These are phyloP conservation scores for Ogataea siamensis DNA, from an alignment of 805 yeast species.

Conservation along the genomic window DNA sequence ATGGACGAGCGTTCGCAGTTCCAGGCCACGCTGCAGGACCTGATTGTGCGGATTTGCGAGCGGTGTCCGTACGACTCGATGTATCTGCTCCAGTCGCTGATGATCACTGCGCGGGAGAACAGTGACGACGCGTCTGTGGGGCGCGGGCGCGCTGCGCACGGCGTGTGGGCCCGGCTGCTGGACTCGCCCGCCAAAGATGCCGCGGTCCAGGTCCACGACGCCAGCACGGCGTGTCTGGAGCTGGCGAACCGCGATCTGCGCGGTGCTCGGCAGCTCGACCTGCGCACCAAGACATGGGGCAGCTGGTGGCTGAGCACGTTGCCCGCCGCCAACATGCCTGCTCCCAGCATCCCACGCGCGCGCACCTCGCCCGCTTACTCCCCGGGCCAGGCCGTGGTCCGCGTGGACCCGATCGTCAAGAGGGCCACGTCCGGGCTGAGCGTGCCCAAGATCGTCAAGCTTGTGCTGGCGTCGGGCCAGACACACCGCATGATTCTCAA, in stretches of 20 bases:
- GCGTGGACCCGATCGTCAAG: constrained; percentile 44
- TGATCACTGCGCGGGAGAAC: constrained; percentile 32
- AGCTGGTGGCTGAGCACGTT: constrained; percentile 57
- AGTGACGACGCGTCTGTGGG: constrained; percentile 41
- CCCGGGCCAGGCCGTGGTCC: constrained; percentile 41
- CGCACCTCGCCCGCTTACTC: neutral
- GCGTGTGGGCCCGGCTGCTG: constrained; percentile 42
- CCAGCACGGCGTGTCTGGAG: constrained; percentile 50
- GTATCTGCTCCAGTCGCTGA: constrained; percentile 58
- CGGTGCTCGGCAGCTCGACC: constrained; percentile 30
- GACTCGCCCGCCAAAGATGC: constrained; percentile 9
- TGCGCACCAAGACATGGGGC: constrained; percentile 41
- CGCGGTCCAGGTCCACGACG: constrained; percentile 44
- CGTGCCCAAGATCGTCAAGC: constrained; percentile 73
- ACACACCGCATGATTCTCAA: constrained; percentile 64
- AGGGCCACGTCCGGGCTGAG: constrained; percentile 86
- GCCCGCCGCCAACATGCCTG: constrained; percentile 50
- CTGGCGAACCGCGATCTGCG: constrained; percentile 49
- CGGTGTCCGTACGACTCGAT: constrained; percentile 73
- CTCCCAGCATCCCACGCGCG: constrained; percentile 57
- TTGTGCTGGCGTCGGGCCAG: constrained; percentile 57
- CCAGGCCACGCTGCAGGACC: constrained; percentile 48
- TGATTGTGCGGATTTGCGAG: constrained; percentile 38
- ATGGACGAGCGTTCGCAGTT: constrained; percentile 48
- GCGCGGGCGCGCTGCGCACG: constrained; percentile 51